A percentile compares a stretch with the other conserved stretches of the same genome.
Conservation (phyloP, 768 basidiomycete genomes). For the Rossbeevera mucosa region DNA sequence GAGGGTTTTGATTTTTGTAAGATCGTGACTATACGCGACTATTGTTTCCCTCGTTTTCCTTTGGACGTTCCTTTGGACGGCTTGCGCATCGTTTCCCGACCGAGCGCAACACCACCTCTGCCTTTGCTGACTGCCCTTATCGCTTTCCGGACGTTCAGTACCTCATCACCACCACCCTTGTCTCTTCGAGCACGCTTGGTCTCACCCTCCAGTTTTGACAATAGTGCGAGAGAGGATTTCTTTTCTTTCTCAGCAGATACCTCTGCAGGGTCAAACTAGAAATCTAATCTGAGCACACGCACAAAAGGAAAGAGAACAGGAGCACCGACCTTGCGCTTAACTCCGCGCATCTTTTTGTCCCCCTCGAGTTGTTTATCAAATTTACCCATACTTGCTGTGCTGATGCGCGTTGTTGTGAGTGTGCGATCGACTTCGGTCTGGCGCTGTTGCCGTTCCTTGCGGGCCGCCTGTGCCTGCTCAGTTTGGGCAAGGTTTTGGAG, state of each 20-base stretch:
- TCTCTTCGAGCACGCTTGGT: conserved; percentile 50
- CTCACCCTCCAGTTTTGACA: conserved; percentile 72
- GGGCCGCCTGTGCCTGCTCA: conserved; percentile 23
- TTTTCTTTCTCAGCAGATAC: conserved; percentile 62
- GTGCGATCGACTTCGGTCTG: conserved; percentile 74
- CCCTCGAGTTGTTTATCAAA: conserved; percentile 90
- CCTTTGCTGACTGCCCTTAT: conserved; percentile 72
- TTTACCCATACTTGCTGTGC: conserved; percentile 93
- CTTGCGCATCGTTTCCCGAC: conserved; percentile 34
- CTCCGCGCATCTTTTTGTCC: conserved; percentile 80
- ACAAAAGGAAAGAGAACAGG: background rate
- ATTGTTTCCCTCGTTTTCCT: conserved; percentile 29
- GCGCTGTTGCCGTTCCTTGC: conserved; percentile 42
- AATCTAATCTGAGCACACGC: conserved; percentile 1
- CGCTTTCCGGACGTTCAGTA: conserved; percentile 87
- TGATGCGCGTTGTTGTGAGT: conserved; percentile 68
- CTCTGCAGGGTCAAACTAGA: conserved; percentile 88
- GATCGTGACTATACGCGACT: too few relatives aligned
- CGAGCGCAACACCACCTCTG: conserved; percentile 56
- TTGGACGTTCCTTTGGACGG: conserved; percentile 20
- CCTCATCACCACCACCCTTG: conserved; percentile 39
- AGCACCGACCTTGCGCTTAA: conserved; percentile 80
- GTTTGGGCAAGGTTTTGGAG: conserved; percentile 67
- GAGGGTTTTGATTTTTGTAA: background rate
- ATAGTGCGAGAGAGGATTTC: conserved; percentile 64